These are phyloP conservation scores for Coemansia sp. DNA, from an alignment of 192 early-diverging fungal species.

Conservation along the genomic window DNA sequence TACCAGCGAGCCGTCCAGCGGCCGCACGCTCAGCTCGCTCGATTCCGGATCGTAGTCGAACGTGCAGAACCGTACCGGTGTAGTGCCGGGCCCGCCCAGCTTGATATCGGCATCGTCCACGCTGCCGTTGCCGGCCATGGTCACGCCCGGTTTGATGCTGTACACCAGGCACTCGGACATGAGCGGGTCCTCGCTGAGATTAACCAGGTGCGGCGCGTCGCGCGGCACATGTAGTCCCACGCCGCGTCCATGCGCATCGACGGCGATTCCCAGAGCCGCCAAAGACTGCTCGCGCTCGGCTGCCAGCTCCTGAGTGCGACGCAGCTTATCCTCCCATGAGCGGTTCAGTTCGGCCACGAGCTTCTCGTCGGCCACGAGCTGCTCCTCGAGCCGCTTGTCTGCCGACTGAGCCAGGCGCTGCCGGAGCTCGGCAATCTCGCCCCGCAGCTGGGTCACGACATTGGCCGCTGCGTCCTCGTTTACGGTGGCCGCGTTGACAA, in stretches of 20 bases:
- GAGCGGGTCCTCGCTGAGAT: constrained; percentile 82
- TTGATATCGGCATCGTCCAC: constrained; percentile 30
- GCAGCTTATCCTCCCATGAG: constrained; percentile 78
- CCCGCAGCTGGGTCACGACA: constrained; percentile 75
- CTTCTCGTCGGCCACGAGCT: constrained; percentile 79
- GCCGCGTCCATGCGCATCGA: constrained; percentile 56
- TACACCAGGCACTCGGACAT: constrained; percentile 91
- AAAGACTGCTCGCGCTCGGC: constrained; percentile 65
- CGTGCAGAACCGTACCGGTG: too few species aligned
- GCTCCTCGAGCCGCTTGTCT: constrained; percentile 56
- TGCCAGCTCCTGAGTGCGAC: constrained; percentile 66
- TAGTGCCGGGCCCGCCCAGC: constrained; percentile 68
- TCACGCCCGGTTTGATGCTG: constrained; percentile 69
- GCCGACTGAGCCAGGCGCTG: constrained; percentile 43
- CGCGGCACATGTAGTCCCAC: constrained; percentile 74
- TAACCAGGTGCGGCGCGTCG: constrained; percentile 78
- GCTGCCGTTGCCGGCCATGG: constrained; percentile 60
- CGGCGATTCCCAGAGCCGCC: constrained; percentile 70
- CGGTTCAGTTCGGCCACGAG: constrained; percentile 76
- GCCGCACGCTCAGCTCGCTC: constrained; percentile 57
- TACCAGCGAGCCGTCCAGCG: constrained; percentile 52
- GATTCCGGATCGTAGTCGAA: constrained; percentile 57
- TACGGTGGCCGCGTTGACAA: constrained; percentile 85
- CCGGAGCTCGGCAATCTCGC: constrained; percentile 65
- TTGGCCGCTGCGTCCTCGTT: constrained; percentile 82